These are phyloP conservation scores for Yarrowia osloensis DNA, from an alignment of 805 yeast genomes.

Conservation along the genomic window DNA sequence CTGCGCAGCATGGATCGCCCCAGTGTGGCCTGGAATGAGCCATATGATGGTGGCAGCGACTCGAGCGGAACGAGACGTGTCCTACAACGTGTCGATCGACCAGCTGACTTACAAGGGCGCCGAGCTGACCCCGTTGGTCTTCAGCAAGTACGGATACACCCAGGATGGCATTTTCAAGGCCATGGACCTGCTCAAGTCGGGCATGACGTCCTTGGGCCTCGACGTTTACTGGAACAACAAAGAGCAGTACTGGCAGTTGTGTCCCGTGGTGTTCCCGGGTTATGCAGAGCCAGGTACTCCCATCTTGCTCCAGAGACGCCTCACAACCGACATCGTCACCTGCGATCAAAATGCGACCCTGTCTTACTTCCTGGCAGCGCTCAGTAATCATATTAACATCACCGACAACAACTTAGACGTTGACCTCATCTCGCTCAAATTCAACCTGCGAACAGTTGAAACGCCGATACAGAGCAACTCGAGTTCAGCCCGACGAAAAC, in stretches of 20 bases:
- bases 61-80: constrained; percentile 43
- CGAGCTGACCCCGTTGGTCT: constrained; percentile 40
- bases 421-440: constrained; percentile 44
- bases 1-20: constrained; percentile 15
- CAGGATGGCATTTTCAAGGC: constrained; percentile 36
- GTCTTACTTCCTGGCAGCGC: background rate
- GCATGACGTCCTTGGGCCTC: constrained; percentile 45
- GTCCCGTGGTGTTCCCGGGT: constrained; percentile 46
- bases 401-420: constrained; percentile 54
- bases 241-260: constrained; percentile 52
- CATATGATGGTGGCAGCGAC: constrained; percentile 27
- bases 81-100: constrained; percentile 42
- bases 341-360: constrained; percentile 15
- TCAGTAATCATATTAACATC: constrained; percentile 44
- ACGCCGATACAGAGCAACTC: background rate
- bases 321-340: background rate
- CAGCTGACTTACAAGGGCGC: constrained; percentile 43
- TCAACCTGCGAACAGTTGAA: constrained; percentile 42
- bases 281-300: background rate
- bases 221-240: constrained; percentile 57
- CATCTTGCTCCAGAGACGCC: background rate
- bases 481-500: background rate
- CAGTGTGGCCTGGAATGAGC: constrained; percentile 19
- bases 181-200: constrained; percentile 40
- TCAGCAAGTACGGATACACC: constrained; percentile 42